Percentiles rank a stretch among this genome's conserved stretches.
These are phyloP conservation scores for Drosera spatulata DNA, from an alignment of 179 eudicot species.

Conservation along the genomic window DNA sequence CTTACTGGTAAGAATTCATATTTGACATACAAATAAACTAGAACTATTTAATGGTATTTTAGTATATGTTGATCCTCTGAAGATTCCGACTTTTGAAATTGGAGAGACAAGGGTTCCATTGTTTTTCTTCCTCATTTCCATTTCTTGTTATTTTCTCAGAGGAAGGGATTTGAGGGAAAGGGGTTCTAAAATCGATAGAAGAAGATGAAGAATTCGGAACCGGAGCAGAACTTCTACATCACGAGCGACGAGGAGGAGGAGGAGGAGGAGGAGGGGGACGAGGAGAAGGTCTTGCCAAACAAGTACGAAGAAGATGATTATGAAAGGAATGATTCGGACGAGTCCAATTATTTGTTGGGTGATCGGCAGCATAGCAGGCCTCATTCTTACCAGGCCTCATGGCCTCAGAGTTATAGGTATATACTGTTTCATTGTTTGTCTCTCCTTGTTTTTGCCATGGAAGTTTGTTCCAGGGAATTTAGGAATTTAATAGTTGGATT, in stretches of 20 bases:
- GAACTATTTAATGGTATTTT: too few species aligned
- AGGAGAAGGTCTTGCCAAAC: conserved; percentile 13
- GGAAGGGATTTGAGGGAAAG: not conserved
- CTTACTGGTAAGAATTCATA: too few species aligned
- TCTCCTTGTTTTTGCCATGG: not conserved
- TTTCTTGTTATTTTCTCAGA: too few species aligned
- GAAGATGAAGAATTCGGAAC: conserved; percentile 51
- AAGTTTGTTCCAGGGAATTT: not conserved
- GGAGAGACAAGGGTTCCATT: too few species aligned
- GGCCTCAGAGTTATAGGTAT: conserved; percentile 98
- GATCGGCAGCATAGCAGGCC: conserved; percentile 39
- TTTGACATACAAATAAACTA: too few species aligned
- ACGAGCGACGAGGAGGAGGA: conserved; percentile 80
- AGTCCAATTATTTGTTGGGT: conserved; percentile 27
- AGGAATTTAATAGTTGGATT: too few species aligned
- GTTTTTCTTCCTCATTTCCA: too few species aligned
- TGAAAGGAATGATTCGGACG: conserved; percentile 44
- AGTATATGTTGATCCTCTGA: too few species aligned
- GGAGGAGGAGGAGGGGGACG: too few species aligned
- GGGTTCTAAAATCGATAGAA: not conserved
- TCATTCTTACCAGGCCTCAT: conserved; percentile 40
- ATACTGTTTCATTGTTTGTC: not conserved
- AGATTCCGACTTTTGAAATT: not conserved
- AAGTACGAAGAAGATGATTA: conserved; percentile 28
- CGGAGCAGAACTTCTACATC: conserved; percentile 56